Conservation (phyloP, 768 basidiomycete genomes). For the Phylloporus rhodoxanthus region DNA sequence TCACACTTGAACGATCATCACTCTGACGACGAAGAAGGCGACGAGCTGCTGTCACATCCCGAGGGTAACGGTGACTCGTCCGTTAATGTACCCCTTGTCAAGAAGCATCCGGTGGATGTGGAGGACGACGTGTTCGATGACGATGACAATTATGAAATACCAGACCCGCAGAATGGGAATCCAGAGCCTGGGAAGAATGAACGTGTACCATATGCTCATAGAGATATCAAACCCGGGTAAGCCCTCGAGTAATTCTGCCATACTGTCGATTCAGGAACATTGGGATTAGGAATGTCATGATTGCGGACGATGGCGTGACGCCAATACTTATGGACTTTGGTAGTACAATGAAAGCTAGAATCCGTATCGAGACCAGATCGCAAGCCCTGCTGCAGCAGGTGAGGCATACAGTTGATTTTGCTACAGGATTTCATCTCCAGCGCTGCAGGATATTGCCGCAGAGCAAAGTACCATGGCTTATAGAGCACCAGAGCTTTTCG, state of each 20-base stretch:
- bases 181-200: constrained; percentile 40
- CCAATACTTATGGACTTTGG: constrained; percentile 99
- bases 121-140: constrained; percentile 71
- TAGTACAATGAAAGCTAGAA: constrained; percentile 80
- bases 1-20: constrained; percentile 26
- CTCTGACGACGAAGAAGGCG: constrained; percentile 55
- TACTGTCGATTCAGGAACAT: constrained; percentile 3
- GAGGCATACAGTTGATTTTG: constrained; percentile 8
- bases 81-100: constrained; percentile 55
- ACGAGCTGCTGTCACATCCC: constrained; percentile 68
- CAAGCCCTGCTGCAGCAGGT: constrained; percentile 90
- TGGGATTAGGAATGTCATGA: constrained; percentile 81
- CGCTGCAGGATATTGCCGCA: constrained; percentile 77
- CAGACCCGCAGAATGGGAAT: constrained; percentile 35
- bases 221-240: constrained; percentile 94
- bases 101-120: constrained; percentile 44
- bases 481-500: constrained; percentile 94
- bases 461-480: constrained; percentile 99
- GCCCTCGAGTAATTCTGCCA: constrained; percentile 23
- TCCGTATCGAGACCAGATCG: constrained; percentile 73
- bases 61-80: constrained; percentile 54
- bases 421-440: neutral
- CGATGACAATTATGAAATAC: constrained; percentile 59
- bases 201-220: constrained; percentile 87
- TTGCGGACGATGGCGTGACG: constrained; percentile 76